phyloP scores from a whole-genome alignment of 1,284 basidiomycete genomes.

The Moniliella sp. region DNA sequence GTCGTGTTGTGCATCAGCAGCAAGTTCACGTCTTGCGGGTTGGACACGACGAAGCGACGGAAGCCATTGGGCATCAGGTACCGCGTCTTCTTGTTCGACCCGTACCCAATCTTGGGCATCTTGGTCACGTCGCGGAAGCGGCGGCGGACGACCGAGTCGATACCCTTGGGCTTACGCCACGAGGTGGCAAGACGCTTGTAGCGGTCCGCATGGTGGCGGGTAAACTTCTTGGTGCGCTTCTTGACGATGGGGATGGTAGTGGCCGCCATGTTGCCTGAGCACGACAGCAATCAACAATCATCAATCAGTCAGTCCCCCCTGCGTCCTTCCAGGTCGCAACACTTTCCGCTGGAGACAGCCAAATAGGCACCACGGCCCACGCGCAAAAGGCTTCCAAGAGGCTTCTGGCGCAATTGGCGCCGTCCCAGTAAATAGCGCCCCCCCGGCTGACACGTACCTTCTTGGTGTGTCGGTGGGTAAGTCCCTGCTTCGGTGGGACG shows the following conservation, averaged over 20 bases:
- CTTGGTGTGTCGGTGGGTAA: no score
- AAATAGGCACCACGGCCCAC: no score
- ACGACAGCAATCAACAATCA: no score
- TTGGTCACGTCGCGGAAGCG: slow-evolving; percentile 25
- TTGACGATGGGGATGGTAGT: slow-evolving; percentile 32
- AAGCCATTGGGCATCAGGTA: slow-evolving; percentile 33
- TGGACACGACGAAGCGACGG: slow-evolving; percentile 31
- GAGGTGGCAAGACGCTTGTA: slow-evolving; percentile 28
- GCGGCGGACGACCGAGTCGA: slow-evolving; percentile 28
- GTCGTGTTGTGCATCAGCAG: slow-evolving; percentile 60
- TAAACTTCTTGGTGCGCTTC: slow-evolving; percentile 33
- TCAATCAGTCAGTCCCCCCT: no score
- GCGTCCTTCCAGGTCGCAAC: no score
- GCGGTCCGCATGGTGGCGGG: slow-evolving; percentile 32
- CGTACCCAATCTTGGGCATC: slow-evolving; percentile 34
- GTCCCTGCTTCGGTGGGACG: no score
- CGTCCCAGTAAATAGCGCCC: no score
- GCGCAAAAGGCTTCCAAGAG: no score
- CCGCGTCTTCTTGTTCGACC: slow-evolving; percentile 34
- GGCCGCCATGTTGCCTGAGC: slow-evolving; percentile 20
- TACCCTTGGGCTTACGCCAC: slow-evolving; percentile 33
- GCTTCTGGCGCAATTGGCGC: no score
- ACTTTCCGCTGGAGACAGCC: no score
- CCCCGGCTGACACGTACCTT: no score
- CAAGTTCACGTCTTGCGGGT: slow-evolving; percentile 29